Evolutionary conservation across 129 eudicot species (phyloP), one percentile per base, ranked within the genome.

Genomic region (Mikania micrantha): DNA sequence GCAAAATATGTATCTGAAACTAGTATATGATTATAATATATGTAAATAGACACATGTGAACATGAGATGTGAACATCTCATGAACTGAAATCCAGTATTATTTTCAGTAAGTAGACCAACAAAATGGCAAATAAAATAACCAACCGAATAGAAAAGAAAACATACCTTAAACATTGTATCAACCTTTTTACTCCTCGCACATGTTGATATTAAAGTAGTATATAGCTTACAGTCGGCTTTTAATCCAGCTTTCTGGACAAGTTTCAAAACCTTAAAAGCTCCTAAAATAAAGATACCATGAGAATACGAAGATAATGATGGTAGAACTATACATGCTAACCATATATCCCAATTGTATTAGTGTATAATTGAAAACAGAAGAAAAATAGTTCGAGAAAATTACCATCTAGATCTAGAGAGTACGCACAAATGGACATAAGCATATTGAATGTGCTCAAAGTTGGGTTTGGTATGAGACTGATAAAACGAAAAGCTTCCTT

Each of bases 171-270:
- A 94, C 99, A 94, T 94, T 32, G 84, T 64, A 80, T 94, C 99
- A 66, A 94, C 99, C 77, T 94, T 89, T 57, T 88, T 92, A 81
- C 95, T 79, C 83, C 78, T 89, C n/a, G 93, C 99, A 83, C 88
- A 89, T 69, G 97, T 83, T 77, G 97, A 84, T 80, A 94, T 83
- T 63, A 94, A 86, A 52, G 95, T 94, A 42, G 99, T 94, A 82
- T 94, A 94, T 44, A 94, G 95, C 77, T 89, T 89, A 80, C 97
- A 86, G 70, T 94, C 99, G 67, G 93, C 88, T 79, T 67, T 79
- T 73, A 86, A 50, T 64, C 92, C 88, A 77, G 99, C 83, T 69
- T 83, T 85, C 72, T 76, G 86, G 72, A 94, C 97, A 44, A 81
- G 82, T 49, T 81, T 82, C 76, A 83, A 39, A 57, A 94, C 93